A percentile compares a stretch with the other conserved stretches of the same genome.
Evolutionary conservation across 1,139 yeast genomes (phyloP).

Genomic region (Taphrina flavorubra): DNA sequence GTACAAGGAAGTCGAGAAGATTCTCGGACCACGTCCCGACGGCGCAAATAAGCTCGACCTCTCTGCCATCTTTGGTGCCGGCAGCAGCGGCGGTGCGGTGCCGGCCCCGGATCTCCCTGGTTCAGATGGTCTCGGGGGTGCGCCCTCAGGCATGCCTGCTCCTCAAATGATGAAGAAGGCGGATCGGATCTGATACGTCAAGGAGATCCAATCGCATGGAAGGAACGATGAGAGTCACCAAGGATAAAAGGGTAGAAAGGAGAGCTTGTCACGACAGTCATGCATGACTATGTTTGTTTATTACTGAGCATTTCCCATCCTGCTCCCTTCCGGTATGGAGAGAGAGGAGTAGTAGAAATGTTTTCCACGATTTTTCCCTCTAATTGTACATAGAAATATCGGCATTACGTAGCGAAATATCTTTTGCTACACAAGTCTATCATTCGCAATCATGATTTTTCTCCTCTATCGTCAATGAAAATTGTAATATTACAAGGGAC

Average conservation of each 20-base stretch:
- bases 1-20: constrained; percentile 85
- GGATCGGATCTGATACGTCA: background rate
- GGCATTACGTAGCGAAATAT: no score
- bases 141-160: constrained; percentile 20
- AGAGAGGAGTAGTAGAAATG: no score
- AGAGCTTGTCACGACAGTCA: background rate
- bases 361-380: no score
- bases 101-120: constrained; percentile 37
- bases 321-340: no score
- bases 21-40: constrained; percentile 84
- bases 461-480: no score
- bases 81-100: constrained; percentile 24
- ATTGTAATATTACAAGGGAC: no score
- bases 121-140: constrained; percentile 35
- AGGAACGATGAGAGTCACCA: background rate
- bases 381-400: background rate
- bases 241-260: background rate
- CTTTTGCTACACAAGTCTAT: no score
- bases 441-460: no score
- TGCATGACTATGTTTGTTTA: no score
- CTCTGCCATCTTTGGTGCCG: constrained; percentile 36
- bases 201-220: background rate
- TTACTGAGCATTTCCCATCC: background rate
- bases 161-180: constrained; percentile 26
- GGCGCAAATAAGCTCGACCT: constrained; percentile 38